Base-by-base conservation (phyloP, 305 asterid genomes). In the Fraxinus velutina region DNA sequence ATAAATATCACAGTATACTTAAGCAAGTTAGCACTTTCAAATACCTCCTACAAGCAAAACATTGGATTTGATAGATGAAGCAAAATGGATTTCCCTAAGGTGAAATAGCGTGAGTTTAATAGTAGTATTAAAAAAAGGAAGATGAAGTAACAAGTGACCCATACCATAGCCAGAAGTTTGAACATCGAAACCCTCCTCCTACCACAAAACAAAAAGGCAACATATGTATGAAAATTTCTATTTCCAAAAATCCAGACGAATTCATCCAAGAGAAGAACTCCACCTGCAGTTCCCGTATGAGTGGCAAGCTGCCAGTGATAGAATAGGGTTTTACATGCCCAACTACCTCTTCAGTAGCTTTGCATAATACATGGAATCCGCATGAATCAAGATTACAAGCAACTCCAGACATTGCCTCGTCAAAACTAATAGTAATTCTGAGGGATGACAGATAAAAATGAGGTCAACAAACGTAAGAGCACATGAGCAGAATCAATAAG, bases 151-250 rank as follows among this genome's bases (percentile, higher is more conserved):
- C 66, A 57, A 55, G 55, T 42, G 80, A 80, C 80, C 36, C 83
- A 72, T 91, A 95, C 99, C 99, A 33, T 95, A 94, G 88, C 99
- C 99, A 72, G 90, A 80, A 82, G 98, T 93, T 83, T 95, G 99
- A 79, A 95, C 99, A 79, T 95, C 98, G 33, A 94, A 95, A 71
- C 98, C 99, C 84, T 95, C 98, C 13, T 94, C 97, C 99, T 95
- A 85, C 84, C 83, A 79, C 5, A 39, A 55, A 52, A 75, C 34
- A 72, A 75, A 29, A 75, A 44, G 13, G 72, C 62, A 75, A 13
- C 76, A 29, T 24, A 73, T 34, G 15, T 30, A 52, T 84, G 76
- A 37, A 70, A 52, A 32, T 24, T 77, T 32, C 5, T 47, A 10
- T 72, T 36, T 70, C 4, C 21, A 60, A 9, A 73, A 81, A 73